phyloP scores from a whole-genome alignment of 768 basidiomycete species.

The Rhodocollybia butyracea region DNA sequence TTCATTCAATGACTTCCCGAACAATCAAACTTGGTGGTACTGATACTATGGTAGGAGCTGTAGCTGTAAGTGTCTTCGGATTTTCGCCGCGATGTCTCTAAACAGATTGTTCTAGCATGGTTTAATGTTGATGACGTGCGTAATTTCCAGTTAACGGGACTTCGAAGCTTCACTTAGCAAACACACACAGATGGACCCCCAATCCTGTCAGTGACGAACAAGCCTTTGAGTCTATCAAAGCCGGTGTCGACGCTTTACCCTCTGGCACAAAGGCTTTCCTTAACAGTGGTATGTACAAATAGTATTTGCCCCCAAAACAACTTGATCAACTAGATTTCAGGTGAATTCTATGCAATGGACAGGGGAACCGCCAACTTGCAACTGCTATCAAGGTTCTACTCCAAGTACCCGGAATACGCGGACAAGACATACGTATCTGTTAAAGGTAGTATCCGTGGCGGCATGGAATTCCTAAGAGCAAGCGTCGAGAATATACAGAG shows the following conservation, averaged over 20 bases:
- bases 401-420: slow-evolving; percentile 32
- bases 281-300: slow-evolving; percentile 38
- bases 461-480: slow-evolving; percentile 37
- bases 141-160: background rate
- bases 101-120: slow-evolving; percentile 43
- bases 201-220: slow-evolving; percentile 50
- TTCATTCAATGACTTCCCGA: no score
- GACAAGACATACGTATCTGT: slow-evolving; percentile 32
- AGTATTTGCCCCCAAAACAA: background rate
- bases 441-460: slow-evolving; percentile 22
- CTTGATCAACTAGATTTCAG: slow-evolving; percentile 21
- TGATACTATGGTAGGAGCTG: no score
- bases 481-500: slow-evolving; percentile 42
- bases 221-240: slow-evolving; percentile 60
- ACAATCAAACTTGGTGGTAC: no score
- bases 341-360: slow-evolving; percentile 56
- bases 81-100: background rate
- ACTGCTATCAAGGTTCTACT: slow-evolving; percentile 47
- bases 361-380: slow-evolving; percentile 40
- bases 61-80: no score
- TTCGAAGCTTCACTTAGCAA: background rate
- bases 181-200: slow-evolving; percentile 35
- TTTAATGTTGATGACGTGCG: slow-evolving; percentile 57
- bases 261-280: slow-evolving; percentile 44
- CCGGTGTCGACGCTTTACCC: slow-evolving; percentile 39